Evolutionary conservation across 208 protist species (phyloP), one percentile per base, ranked within the genome.

Genomic region (Trypanosoma mega): DNA sequence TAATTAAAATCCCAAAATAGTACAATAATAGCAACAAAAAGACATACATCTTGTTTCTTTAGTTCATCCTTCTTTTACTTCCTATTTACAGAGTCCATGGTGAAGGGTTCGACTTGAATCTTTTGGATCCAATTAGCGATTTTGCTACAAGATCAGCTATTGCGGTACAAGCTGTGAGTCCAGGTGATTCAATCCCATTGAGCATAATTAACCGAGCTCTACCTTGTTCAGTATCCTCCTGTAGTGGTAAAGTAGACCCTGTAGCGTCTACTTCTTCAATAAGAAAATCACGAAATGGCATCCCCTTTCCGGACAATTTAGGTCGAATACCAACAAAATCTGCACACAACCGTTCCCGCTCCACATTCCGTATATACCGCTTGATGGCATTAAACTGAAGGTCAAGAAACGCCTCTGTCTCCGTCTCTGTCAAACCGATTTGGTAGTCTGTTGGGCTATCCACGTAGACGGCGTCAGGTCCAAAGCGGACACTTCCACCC

Each of bases 111-210:
- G 53, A 6, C 11, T n/a, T 34, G 18, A 53, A 66, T 11, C 5
- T 23, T 2, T 26, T 36, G 3, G 58, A 36, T 18, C 23, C 41
- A 1, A 68, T 46, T 24, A 85, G 63, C 39, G 41, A 56, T 31
- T 55, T 58, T 1, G 70, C 43, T 8, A 85, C 63, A 48, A 58
- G 46, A 50, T 80, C 78, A 20, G 53, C 74, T 50, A 80, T 72
- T 0, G 70, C 70, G 7, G 74, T 62, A 57, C 62, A 75, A 3
- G 69, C 67, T 1, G 66, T 85, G 51, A 78, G 59, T 0, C 67
- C 71, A 12, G 74, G 74, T 0, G 74, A 78, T 50, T 80, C 70
- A 45, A 81, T 78, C 0, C 74, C 78, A 52, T 69, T 76, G 30
- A 70, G 18, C 44, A 76, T 68, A 9, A 78, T 57, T 5, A 80